Percentiles rank a stretch among this genome's conserved stretches.
Evolutionary conservation across 106 monocot species (phyloP).

Genomic region (Hemerocallis citrina): DNA sequence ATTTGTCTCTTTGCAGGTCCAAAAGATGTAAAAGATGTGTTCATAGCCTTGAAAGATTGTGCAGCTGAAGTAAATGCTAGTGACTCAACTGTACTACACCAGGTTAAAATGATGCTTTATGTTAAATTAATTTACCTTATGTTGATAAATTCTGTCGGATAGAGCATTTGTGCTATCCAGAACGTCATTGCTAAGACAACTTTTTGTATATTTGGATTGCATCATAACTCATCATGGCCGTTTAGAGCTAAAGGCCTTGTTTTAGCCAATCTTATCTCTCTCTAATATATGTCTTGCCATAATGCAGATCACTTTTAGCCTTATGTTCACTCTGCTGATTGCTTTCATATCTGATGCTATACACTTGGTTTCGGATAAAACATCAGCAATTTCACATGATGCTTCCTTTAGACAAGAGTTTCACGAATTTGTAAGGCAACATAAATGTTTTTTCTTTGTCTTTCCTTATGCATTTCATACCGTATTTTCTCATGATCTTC

Average conservation of each 20-base stretch:
- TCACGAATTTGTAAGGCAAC: conserved; percentile 59
- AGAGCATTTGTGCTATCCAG: background rate
- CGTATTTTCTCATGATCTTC: background rate
- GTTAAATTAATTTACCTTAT: background rate
- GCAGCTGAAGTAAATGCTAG: conserved; percentile 37
- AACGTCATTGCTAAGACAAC: background rate
- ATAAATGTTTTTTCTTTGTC: background rate
- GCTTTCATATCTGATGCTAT: conserved; percentile 84
- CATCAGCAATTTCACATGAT: conserved; percentile 42
- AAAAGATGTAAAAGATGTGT: conserved; percentile 68
- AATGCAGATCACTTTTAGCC: conserved; percentile 65
- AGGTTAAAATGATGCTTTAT: conserved; percentile 30
- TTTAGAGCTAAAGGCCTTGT: background rate
- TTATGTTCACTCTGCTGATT: conserved; percentile 82
- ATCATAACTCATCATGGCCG: background rate
- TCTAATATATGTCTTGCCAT: background rate
- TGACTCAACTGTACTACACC: conserved; percentile 30
- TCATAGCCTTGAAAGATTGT: conserved; percentile 62
- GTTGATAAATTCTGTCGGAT: background rate
- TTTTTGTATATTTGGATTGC: background rate
- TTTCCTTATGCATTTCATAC: background rate
- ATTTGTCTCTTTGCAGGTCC: conserved; percentile 40
- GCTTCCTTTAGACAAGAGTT: conserved; percentile 65
- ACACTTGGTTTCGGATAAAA: conserved; percentile 36
- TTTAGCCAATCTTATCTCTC: background rate